Conservation (phyloP, 83 land plant species). For the Larix sibirica region DNA sequence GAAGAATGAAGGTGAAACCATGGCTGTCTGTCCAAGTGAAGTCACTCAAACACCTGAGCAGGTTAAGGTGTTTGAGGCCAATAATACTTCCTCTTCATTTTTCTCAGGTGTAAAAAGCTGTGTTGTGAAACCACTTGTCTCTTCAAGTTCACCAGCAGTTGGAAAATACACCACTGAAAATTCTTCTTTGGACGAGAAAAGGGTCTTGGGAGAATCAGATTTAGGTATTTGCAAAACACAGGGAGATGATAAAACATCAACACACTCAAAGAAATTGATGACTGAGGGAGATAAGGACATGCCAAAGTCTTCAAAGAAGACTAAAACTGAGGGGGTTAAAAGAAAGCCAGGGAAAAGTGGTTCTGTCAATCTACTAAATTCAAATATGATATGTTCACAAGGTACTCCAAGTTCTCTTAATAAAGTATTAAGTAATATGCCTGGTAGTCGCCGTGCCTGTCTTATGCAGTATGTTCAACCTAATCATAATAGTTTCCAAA, state of each 20-base stretch:
- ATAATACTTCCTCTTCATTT: neutral
- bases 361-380: neutral
- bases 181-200: neutral
- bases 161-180: neutral
- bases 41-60: neutral
- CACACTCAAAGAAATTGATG: neutral
- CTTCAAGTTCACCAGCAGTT: neutral
- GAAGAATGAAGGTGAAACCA: neutral
- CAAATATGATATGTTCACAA: neutral
- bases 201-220: neutral
- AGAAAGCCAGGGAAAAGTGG: neutral
- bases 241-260: neutral
- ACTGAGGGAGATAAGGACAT: neutral
- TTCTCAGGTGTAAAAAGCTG: neutral
- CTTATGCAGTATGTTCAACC: constrained; percentile 1
- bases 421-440: constrained; percentile 10
- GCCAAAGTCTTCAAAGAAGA: neutral
- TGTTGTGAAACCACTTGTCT: no score
- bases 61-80: neutral
- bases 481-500: neutral
- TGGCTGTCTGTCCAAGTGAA: neutral
- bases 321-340: neutral
- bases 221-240: neutral
- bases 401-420: constrained; percentile 10
- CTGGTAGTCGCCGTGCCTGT: neutral